phyloP scores from a whole-genome alignment of 257 asterid species.

The Mitragyna speciosa region DNA sequence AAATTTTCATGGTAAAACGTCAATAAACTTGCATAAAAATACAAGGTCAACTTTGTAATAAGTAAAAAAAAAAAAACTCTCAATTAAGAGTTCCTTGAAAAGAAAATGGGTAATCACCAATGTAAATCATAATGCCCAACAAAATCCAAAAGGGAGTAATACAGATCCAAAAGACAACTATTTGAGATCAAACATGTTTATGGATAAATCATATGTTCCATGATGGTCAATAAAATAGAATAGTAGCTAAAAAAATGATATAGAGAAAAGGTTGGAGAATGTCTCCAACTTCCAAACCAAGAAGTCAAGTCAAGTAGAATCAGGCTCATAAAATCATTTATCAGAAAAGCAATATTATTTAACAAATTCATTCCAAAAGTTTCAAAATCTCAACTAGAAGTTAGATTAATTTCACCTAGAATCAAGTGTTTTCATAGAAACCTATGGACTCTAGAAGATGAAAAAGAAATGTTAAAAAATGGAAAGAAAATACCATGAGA shows the following conservation, averaged over 20 bases:
- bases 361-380: neutral
- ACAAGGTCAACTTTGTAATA: neutral
- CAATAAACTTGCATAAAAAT: neutral
- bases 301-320: neutral
- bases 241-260: neutral
- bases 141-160: neutral
- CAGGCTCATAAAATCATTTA: neutral
- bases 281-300: neutral
- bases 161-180: neutral
- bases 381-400: neutral
- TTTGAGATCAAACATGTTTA: neutral
- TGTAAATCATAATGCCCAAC: neutral
- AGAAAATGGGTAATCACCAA: neutral
- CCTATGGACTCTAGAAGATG: neutral
- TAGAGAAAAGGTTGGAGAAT: neutral
- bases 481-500: neutral
- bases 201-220: neutral
- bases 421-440: too few species aligned
- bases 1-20: conserved; percentile 15
- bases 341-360: neutral
- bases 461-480: neutral
- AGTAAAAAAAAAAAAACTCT: neutral
- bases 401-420: neutral
- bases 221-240: neutral
- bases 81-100: too few species aligned